Percentiles rank a stretch among this genome's conserved stretches.
phyloP scores from a whole-genome alignment of 2,329 filamentous ascomycete species.

The Cordyceps fumosorosea region DNA sequence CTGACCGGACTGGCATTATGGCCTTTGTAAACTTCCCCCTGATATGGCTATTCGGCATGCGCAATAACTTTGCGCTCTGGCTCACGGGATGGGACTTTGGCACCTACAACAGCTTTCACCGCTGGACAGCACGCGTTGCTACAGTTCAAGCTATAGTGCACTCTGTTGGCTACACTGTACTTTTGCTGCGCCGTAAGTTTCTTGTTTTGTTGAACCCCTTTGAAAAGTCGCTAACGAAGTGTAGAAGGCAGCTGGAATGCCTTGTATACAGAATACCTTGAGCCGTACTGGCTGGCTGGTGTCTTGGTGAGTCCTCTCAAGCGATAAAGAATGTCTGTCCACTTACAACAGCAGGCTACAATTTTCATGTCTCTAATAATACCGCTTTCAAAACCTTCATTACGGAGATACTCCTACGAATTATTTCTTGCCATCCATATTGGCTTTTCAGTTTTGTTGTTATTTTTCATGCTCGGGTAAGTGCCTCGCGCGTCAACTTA shows the following conservation, averaged over 20 bases:
- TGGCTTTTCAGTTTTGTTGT: conserved; percentile 40
- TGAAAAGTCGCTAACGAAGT: background rate
- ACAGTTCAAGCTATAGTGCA: conserved; percentile 58
- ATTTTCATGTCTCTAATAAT: conserved; percentile 39
- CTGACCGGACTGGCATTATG: conserved; percentile 58
- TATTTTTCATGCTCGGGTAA: conserved; percentile 42
- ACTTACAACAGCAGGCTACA: conserved; percentile 24
- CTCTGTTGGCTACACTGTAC: conserved; percentile 50
- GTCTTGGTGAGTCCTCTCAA: conserved; percentile 24
- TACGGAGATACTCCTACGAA: conserved; percentile 47
- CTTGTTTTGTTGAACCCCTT: background rate
- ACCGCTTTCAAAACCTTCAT: conserved; percentile 41
- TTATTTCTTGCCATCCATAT: conserved; percentile 46
- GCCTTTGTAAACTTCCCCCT: conserved; percentile 57
- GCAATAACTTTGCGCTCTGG: conserved; percentile 62
- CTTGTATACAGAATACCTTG: conserved; percentile 31
- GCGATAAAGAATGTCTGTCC: background rate
- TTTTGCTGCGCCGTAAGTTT: conserved; percentile 26
- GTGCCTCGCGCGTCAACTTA: background rate
- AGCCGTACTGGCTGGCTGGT: conserved; percentile 45
- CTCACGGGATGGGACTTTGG: conserved; percentile 63
- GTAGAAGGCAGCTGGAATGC: conserved; percentile 30
- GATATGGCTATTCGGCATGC: conserved; percentile 59
- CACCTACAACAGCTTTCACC: conserved; percentile 61
- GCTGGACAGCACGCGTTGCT: conserved; percentile 57